A percentile compares a stretch with the other conserved stretches of the same genome.
Evolutionary conservation across 1,284 basidiomycete species (phyloP).

Genomic region (Golubevia pallescens): DNA sequence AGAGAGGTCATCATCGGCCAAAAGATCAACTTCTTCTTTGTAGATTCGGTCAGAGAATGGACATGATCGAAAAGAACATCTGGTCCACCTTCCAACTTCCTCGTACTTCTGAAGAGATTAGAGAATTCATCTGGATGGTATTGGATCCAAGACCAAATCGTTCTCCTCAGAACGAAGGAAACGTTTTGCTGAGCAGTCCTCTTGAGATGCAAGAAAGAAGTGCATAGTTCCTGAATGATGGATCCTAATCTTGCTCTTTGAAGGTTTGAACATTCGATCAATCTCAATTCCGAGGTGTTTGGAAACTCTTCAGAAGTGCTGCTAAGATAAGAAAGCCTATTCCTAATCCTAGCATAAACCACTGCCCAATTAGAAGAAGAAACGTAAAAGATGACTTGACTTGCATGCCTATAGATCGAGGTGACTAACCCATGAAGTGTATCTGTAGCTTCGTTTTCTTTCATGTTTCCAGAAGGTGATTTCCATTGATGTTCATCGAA

Average conservation of each 20-base stretch:
- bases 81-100: conserved; percentile 56
- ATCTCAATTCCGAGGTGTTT: conserved; percentile 70
- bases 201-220: conserved; percentile 82
- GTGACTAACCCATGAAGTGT: background rate
- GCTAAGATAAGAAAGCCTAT: conserved; percentile 75
- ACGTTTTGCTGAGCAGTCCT: conserved; percentile 77
- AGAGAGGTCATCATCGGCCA: conserved; percentile 84
- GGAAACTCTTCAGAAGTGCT: conserved; percentile 65
- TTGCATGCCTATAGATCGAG: conserved; percentile 68
- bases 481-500: too few species aligned
- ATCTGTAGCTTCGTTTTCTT: too few species aligned
- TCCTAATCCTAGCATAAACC: conserved; percentile 76
- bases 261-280: conserved; percentile 67
- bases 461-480: too few species aligned
- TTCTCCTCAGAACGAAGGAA: conserved; percentile 76
- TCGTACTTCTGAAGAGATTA: conserved; percentile 70
- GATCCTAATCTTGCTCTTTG: conserved; percentile 59
- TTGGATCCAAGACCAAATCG: conserved; percentile 92
- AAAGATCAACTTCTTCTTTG: conserved; percentile 70
- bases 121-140: conserved; percentile 81
- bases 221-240: conserved; percentile 73
- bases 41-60: conserved; percentile 62
- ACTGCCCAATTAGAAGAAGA: conserved; percentile 88
- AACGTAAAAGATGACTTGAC: conserved; percentile 83
- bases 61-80: conserved; percentile 63